Percentiles rank a stretch among this genome's conserved stretches.
Evolutionary conservation across 352 stramenopile species (phyloP).

Genomic region (Phytopythium aichiense): DNA sequence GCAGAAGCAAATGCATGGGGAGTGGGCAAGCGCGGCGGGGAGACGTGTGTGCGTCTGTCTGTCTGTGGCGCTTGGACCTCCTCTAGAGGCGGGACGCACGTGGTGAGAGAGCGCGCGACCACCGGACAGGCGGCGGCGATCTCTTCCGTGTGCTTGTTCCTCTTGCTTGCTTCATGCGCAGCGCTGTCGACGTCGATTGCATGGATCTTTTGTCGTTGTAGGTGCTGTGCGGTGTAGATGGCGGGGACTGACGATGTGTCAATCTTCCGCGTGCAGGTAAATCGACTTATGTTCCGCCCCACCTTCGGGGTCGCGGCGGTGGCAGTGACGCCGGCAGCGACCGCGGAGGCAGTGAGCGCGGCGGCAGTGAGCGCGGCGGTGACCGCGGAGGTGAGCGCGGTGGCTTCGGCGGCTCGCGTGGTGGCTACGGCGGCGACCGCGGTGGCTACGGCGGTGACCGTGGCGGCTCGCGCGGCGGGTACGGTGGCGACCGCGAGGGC

Average conservation of each 20-base stretch:
- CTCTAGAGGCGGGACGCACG: background rate
- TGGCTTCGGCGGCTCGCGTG: conserved; percentile 20
- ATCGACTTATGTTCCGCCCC: conserved; percentile 74
- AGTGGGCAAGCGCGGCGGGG: background rate
- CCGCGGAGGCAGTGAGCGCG: conserved; percentile 13
- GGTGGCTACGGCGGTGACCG: conserved; percentile 14
- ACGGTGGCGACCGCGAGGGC: conserved; percentile 22
- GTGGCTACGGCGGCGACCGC: conserved; percentile 15
- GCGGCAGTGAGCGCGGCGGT: conserved; percentile 24
- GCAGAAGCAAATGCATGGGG: background rate
- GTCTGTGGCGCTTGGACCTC: too few relatives aligned
- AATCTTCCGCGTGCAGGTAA: conserved; percentile 30
- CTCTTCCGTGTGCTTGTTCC: too few relatives aligned
- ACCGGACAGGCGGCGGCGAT: too few relatives aligned
- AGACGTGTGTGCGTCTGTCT: background rate
- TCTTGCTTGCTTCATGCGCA: too few relatives aligned
- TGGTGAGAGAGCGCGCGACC: too few relatives aligned
- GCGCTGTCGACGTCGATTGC: background rate
- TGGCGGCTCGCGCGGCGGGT: conserved; percentile 25
- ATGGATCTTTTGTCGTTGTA: background rate
- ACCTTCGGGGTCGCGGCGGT: conserved; percentile 32
- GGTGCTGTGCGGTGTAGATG: too few relatives aligned
- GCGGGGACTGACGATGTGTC: background rate
- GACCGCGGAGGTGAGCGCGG: too few relatives aligned
- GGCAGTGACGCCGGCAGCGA: conserved; percentile 16